Conservation (phyloP, 2,329 filamentous ascomycete genomes). For the Aspergillus hiratsukae region DNA sequence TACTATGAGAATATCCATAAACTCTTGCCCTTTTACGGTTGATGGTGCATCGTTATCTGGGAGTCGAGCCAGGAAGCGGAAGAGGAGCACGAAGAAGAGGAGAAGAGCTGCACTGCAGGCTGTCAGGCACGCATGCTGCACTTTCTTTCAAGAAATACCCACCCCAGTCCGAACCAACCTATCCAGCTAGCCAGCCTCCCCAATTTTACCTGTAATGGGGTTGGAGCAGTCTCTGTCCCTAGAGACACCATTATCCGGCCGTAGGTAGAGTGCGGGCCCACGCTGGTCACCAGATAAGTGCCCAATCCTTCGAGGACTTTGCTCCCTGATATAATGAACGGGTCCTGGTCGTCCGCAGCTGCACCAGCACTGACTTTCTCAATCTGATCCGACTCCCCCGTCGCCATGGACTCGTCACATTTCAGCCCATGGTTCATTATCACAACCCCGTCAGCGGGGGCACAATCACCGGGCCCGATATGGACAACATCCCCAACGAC, state of each 20-base stretch:
- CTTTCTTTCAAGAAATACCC: constrained; percentile 8
- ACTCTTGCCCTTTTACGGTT: constrained; percentile 72
- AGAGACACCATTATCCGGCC: constrained; percentile 71
- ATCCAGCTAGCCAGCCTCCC: constrained; percentile 73
- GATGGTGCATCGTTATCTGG: constrained; percentile 51
- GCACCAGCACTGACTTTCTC: constrained; percentile 59
- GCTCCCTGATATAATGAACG: constrained; percentile 75
- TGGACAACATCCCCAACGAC: constrained; percentile 67
- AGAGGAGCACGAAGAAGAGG: constrained; percentile 82
- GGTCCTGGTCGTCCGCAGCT: constrained; percentile 55
- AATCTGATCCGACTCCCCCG: constrained; percentile 68
- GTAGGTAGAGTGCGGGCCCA: constrained; percentile 68
- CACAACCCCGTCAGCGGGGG: constrained; percentile 67
- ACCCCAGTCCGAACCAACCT: constrained; percentile 68
- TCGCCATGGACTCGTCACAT: constrained; percentile 70
- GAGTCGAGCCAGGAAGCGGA: constrained; percentile 74
- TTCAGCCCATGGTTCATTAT: constrained; percentile 62
- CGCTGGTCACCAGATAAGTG: constrained; percentile 69
- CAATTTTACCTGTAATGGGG: constrained; percentile 71
- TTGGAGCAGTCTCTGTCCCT: constrained; percentile 69
- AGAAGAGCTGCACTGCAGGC: constrained; percentile 58
- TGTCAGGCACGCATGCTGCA: constrained; percentile 6
- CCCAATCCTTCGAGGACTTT: constrained; percentile 74
- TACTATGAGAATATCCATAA: constrained; percentile 71
- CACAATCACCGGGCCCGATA: constrained; percentile 64